Percentiles rank a stretch among this genome's conserved stretches.
phyloP scores from a whole-genome alignment of 2,329 filamentous ascomycete genomes.

The Alternaria arborescens region DNA sequence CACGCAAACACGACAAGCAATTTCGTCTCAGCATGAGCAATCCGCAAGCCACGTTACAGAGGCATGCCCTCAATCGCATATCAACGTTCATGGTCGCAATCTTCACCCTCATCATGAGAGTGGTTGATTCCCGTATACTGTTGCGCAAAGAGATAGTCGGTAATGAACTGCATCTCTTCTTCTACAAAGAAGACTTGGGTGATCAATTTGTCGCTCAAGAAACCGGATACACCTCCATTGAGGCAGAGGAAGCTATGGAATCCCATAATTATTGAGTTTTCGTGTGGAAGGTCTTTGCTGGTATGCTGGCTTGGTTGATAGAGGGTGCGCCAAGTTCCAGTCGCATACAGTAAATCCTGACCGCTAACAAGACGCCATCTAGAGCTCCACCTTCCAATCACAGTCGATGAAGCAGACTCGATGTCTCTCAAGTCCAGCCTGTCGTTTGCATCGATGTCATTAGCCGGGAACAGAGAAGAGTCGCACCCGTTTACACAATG shows the following conservation, averaged over 20 bases:
- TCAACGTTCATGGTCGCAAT: background rate
- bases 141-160: background rate
- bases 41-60: background rate
- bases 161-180: background rate
- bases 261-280: slow-evolving; percentile 1
- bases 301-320: background rate
- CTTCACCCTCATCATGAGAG: background rate
- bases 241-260: background rate
- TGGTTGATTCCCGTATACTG: background rate
- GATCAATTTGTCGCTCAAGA: background rate
- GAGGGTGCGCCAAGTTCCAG: background rate
- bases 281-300: background rate
- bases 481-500: background rate
- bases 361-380: background rate
- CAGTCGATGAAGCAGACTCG: background rate
- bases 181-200: background rate
- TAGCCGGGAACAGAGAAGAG: background rate
- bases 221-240: background rate
- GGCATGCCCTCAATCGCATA: background rate
- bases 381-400: slow-evolving; percentile 1
- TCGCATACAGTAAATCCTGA: background rate
- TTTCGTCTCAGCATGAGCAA: background rate
- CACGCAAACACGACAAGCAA: background rate
- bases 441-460: background rate
- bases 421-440: background rate